Evolutionary conservation across 805 yeast genomes (phyloP).

Genomic region (Brettanomyces naardenensis): DNA sequence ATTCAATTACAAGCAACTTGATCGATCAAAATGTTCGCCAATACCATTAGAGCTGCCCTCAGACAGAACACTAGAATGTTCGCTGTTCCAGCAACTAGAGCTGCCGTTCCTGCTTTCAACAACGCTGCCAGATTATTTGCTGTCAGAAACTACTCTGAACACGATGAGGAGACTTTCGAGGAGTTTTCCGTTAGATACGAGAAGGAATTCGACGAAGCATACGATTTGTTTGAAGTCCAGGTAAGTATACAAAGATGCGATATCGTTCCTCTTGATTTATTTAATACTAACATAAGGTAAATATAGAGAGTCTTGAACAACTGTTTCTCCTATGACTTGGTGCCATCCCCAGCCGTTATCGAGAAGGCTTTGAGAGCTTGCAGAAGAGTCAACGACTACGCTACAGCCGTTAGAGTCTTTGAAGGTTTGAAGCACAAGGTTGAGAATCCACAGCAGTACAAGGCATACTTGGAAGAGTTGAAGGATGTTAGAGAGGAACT

Average conservation of each 20-base stretch:
- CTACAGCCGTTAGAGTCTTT: constrained; percentile 96
- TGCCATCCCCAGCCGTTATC: constrained; percentile 94
- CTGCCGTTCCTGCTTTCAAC: constrained; percentile 11
- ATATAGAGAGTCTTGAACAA: constrained; percentile 83
- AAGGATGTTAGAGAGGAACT: constrained; percentile 86
- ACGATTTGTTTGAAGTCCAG: constrained; percentile 79
- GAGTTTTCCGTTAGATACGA: constrained; percentile 87
- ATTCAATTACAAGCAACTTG: background rate
- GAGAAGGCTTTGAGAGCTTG: constrained; percentile 96
- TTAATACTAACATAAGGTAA: constrained; percentile 23
- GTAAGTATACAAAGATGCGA: constrained; percentile 17
- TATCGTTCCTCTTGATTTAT: background rate
- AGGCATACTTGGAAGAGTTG: constrained; percentile 92
- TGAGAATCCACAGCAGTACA: constrained; percentile 87
- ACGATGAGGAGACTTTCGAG: constrained; percentile 89
- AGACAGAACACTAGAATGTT: constrained; percentile 26
- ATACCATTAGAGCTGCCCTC: constrained; percentile 27
- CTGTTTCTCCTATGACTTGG: constrained; percentile 96
- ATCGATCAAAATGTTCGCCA: constrained; percentile 23
- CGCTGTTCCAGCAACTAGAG: constrained; percentile 14
- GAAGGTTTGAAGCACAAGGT: constrained; percentile 97
- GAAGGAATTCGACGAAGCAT: constrained; percentile 92
- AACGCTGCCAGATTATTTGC: constrained; percentile 14
- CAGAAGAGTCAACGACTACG: constrained; percentile 97
- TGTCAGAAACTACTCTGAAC: constrained; percentile 66